Evolutionary conservation across 1,284 basidiomycete species (phyloP), one percentile per base, ranked within the genome.

Genomic region (Mycosarcoma maydis): DNA sequence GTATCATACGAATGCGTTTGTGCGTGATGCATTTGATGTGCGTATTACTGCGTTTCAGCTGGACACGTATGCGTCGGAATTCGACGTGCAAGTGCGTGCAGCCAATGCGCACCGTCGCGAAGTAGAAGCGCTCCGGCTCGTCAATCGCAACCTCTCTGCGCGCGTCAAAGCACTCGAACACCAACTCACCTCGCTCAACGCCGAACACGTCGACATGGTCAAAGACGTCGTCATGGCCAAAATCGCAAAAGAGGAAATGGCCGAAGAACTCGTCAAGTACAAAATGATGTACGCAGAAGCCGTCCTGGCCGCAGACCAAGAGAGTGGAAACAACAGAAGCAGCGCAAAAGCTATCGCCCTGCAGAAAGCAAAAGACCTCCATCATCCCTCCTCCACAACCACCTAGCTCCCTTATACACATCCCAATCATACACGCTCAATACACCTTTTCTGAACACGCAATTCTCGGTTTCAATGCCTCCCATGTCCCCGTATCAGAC

Each of bases 241-340:
- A 32, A 65, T 81, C 20, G 79, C 76, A 19, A 79, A 80, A 40
- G 80, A 81, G 20, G 80, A 81, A 36, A 80, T 80, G 72, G 80
- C 76, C 0, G 78, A 81, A 33, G 77, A 80, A 30, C 53, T 80
- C 19, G 76, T 77, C 0, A 66, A 67, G 41, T 80, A 80, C 62
- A 80, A 80, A 37, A 66, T 78, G 41, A 80, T 80, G 78, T 74
- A 73, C 49, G 75, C 75, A 11, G 75, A 77, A 33, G 75, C 67
- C 0, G 71, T 77, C 14, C 47, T 75, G 9, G 66, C 65, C 16
- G 71, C 68, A 1, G 73, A 75, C 16, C 53, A 50, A 41, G 52
- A 67, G 40, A 59, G 51, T 27, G 48, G 42, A 2, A 49, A 53
- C n/a, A 48, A 65, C 36, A 40, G 61, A 17, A 56, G 60, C n/a